Conservation (phyloP, 768 basidiomycete genomes). For the Cystobasidium ongulense region DNA sequence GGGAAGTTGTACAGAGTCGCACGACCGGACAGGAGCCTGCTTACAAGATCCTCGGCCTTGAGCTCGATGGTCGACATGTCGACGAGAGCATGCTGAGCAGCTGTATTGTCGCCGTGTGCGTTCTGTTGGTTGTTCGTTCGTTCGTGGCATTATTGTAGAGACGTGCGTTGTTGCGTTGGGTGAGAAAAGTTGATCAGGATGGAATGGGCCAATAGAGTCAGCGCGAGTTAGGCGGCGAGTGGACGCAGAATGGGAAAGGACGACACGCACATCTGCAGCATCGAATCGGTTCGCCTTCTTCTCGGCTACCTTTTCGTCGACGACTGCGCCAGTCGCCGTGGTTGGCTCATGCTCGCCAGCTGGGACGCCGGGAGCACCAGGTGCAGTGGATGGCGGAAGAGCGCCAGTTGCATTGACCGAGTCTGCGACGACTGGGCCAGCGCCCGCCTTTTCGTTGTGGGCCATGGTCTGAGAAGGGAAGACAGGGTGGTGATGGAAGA, state of each 20-base stretch:
- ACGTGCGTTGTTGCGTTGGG: background rate
- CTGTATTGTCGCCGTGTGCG: slow-evolving; percentile 36
- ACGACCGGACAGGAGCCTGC: slow-evolving; percentile 29
- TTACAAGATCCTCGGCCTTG: slow-evolving; percentile 69
- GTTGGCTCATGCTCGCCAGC: background rate
- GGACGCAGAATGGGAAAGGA: background rate
- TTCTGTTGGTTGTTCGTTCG: background rate
- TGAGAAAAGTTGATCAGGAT: background rate
- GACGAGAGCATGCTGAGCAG: slow-evolving; percentile 58
- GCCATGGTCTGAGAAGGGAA: background rate
- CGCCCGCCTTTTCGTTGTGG: background rate
- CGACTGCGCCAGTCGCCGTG: background rate
- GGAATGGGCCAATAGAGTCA: background rate
- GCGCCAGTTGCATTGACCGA: background rate
- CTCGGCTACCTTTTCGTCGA: slow-evolving; percentile 4
- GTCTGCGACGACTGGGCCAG: background rate
- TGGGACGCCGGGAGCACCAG: background rate
- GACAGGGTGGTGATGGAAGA: background rate
- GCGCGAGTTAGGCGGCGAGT: background rate
- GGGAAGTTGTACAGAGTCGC: background rate
- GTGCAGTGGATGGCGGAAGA: background rate
- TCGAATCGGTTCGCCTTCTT: slow-evolving; percentile 24
- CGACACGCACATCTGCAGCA: slow-evolving; percentile 25
- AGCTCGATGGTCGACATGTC: slow-evolving; percentile 85
- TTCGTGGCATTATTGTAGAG: background rate